Base-by-base conservation (phyloP, 768 basidiomycete species). In the Tubosaeta sp. region DNA sequence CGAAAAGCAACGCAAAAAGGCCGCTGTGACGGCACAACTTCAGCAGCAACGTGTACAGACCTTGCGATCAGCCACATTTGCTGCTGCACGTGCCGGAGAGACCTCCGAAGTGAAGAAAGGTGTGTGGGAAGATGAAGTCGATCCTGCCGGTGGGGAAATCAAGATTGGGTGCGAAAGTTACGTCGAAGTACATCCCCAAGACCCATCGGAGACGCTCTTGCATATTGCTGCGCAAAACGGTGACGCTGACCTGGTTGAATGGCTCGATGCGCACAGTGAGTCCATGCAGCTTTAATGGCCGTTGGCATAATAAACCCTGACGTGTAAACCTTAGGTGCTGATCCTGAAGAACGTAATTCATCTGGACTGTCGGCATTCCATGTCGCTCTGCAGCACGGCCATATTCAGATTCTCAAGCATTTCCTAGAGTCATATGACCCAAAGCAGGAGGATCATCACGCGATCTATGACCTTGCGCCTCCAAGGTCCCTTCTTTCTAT, bases 191-290 rank as follows among this genome's bases (percentile, higher is more conserved):
- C 54, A 55, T 4, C 79, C 80, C 11, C 58, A 72, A 51, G 86
- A 88, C 67, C 73, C 72, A n/a, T 69, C 71, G 55, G 82, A 90
- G 68, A 86, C 86, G 34, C 70, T 91, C 11, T 65, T 84, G 48
- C 88, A 90, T 59, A 85, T 91, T 50, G 82, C 80, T 45, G 74
- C 78, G 3, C 68, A 64, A 48, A 70, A 73, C 48, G 83, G 81
- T 10, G 77, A 89, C 67, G 57, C 68, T 7, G 77, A 76, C 19
- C 67, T 90, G 47, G 74, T 86, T 8, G 65, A 78, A 57, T 90
- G 87, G 86, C 76, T 90, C 12, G 78, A 84, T 67, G 73, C 78
- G 5, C 87, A 90, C 63, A 80, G 88, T 88, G 59, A 58, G 81
- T 68, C 45, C 67, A 48, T 35, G 42, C 56, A 46, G 7, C 49